A percentile compares a stretch with the other conserved stretches of the same genome.
phyloP scores from a whole-genome alignment of 306 rosid species.

The Urtica urens region DNA sequence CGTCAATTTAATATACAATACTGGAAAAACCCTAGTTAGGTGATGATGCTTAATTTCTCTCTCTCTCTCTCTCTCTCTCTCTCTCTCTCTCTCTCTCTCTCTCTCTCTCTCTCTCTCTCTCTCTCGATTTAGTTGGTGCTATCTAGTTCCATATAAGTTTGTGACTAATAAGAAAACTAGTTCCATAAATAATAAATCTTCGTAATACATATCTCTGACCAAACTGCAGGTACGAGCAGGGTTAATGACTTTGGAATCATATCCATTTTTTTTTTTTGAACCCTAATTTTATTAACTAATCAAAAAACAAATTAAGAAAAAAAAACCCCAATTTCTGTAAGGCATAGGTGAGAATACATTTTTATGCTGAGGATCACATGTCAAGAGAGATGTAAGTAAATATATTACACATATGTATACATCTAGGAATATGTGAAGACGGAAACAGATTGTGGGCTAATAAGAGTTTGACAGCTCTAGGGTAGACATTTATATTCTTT shows the following conservation, averaged over 20 bases:
- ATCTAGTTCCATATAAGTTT: no score
- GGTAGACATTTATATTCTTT: neutral
- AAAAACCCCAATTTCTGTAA: constrained; percentile 1
- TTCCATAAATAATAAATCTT: no score
- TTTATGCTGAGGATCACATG: constrained; percentile 9
- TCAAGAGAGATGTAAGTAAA: no score
- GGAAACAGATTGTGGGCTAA: constrained; percentile 7
- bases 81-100: no score
- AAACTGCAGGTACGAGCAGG: neutral
- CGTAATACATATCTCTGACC: neutral
- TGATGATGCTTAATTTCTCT: neutral
- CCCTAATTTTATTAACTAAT: constrained; percentile 7
- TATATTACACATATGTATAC: no score
- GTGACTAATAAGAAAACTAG: no score
- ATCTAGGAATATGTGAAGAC: constrained; percentile 21
- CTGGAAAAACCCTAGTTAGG: neutral
- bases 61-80: neutral
- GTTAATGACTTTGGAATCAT: neutral
- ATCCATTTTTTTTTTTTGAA: constrained; percentile 10
- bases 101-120: no score
- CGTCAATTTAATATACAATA: neutral
- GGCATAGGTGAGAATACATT: neutral
- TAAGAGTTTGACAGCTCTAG: constrained; percentile 40
- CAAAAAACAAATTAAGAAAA: neutral
- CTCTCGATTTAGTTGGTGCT: no score